phyloP scores from a whole-genome alignment of 345 rosid species.

The Eucalyptus victrix region DNA sequence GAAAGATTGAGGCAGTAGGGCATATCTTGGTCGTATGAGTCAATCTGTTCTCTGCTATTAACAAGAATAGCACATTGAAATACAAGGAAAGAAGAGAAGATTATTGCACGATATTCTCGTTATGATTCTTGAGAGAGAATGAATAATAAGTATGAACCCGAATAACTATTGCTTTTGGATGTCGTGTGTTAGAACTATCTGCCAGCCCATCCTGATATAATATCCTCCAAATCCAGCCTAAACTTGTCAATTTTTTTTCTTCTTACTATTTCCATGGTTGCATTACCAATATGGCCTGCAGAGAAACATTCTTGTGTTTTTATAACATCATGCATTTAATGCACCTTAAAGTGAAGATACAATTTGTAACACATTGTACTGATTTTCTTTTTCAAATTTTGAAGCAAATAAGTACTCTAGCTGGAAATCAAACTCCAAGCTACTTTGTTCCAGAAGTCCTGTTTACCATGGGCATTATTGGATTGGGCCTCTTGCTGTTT shows the following conservation, averaged over 20 bases:
- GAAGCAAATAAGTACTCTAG: slow-evolving; percentile 97
- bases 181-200: not conserved
- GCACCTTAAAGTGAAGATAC: not conserved
- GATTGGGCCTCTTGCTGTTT: slow-evolving; percentile 83
- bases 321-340: not conserved
- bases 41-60: not conserved
- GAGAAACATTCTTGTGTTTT: not conserved
- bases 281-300: not conserved
- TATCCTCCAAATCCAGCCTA: not conserved
- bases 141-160: not conserved
- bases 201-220: not conserved
- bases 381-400: not conserved
- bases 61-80: not conserved
- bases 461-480: slow-evolving; percentile 76
- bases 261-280: not conserved
- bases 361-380: not conserved
- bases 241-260: not conserved
- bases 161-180: not conserved
- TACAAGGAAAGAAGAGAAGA: not conserved
- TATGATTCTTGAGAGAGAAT: not conserved
- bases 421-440: slow-evolving; percentile 83
- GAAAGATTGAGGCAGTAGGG: not conserved
- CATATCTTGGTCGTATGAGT: not conserved
- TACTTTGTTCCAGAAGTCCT: slow-evolving; percentile 71
- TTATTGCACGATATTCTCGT: not conserved